Evolutionary conservation across 139 green algal species (phyloP).

Genomic region (Diplosphaera chodatii): DNA sequence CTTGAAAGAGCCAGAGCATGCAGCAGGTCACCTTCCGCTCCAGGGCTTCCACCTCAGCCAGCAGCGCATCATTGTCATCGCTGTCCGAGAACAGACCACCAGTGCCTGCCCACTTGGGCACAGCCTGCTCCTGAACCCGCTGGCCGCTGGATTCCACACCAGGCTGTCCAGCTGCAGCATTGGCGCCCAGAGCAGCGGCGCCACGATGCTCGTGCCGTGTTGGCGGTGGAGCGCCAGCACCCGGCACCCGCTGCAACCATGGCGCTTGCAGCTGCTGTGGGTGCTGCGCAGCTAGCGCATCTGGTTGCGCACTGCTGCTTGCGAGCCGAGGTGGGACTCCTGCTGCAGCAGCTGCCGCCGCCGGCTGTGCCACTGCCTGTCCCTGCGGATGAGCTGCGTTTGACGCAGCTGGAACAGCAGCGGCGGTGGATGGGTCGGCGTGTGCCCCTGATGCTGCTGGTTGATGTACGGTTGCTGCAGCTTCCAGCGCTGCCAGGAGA

Average conservation of each 20-base stretch:
- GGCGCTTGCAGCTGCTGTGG: neutral
- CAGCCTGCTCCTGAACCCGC: slow-evolving; percentile 3
- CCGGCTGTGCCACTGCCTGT: too few species aligned
- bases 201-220: too few species aligned
- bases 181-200: too few species aligned
- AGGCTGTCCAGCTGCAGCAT: too few species aligned
- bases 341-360: too few species aligned
- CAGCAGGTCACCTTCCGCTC: neutral
- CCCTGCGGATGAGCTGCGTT: too few species aligned
- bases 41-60: slow-evolving; percentile 14
- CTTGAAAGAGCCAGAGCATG: too few species aligned
- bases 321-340: slow-evolving; percentile 4
- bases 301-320: neutral
- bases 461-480: too few species aligned
- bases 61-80: slow-evolving; percentile 15
- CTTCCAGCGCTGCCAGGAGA: slow-evolving; percentile 1
- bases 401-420: too few species aligned
- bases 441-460: too few species aligned
- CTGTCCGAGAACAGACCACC: neutral
- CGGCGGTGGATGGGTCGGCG: neutral
- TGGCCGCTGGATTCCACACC: too few species aligned
- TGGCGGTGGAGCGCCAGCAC: neutral
- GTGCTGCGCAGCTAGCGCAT: neutral
- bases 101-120: too few species aligned
- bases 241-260: neutral